Evolutionary conservation across 345 rosid species (phyloP).

Genomic region (Excoecaria cochinchinensis): DNA sequence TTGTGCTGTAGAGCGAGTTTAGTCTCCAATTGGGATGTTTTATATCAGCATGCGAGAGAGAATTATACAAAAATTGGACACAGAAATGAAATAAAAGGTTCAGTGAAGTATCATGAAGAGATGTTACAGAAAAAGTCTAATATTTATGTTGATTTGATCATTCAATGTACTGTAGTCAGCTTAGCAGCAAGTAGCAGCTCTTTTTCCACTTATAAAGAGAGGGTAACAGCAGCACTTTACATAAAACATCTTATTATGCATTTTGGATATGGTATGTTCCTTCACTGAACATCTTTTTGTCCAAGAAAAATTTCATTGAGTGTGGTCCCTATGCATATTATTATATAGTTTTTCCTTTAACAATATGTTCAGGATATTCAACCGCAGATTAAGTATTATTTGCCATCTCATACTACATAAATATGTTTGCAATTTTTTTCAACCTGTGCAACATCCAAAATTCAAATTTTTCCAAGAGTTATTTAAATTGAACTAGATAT

Average conservation of each 20-base stretch:
- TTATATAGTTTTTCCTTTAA: not conserved
- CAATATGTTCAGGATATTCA: not conserved
- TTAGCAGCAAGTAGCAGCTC: no score
- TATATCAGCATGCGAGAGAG: not conserved
- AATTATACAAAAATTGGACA: not conserved
- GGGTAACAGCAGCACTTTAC: not conserved
- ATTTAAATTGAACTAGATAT: no score
- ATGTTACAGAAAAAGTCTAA: not conserved
- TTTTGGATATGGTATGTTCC: slow-evolving; percentile 5
- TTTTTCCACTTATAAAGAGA: not conserved
- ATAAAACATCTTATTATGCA: not conserved
- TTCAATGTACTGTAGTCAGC: slow-evolving; percentile 8
- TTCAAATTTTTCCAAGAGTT: no score
- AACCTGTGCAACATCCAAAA: no score
- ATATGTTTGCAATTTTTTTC: no score
- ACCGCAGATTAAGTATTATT: no score
- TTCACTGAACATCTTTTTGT: slow-evolving; percentile 7
- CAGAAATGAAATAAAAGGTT: not conserved
- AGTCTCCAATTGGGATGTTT: not conserved
- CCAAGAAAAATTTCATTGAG: not conserved
- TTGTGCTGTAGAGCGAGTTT: not conserved
- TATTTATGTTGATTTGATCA: slow-evolving; percentile 15
- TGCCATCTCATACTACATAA: no score
- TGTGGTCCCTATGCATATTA: not conserved
- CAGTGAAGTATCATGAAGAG: not conserved